A percentile compares a stretch with the other conserved stretches of the same genome.
Conservation (phyloP, 2,329 filamentous ascomycete genomes). For the Botryosphaeria dothidea region DNA sequence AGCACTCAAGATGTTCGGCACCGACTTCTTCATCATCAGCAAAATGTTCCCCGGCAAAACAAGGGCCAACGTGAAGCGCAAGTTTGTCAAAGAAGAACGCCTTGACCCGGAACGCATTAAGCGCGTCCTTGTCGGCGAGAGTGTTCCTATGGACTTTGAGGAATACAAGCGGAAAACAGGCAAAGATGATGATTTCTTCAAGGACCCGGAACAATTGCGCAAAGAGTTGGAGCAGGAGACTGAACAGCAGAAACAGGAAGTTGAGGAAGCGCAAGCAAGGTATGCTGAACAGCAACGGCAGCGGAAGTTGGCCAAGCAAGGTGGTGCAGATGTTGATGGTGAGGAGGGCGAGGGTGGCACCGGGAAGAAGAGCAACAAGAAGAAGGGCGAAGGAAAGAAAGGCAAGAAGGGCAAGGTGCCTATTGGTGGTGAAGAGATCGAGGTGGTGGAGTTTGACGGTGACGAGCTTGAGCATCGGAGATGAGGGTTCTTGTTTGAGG, state of each 20-base stretch:
- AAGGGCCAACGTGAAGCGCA: conserved; percentile 74
- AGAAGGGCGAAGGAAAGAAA: conserved; percentile 23
- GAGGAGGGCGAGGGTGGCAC: conserved; percentile 14
- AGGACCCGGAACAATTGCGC: conserved; percentile 36
- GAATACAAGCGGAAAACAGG: conserved; percentile 41
- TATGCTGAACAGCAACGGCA: conserved; percentile 40
- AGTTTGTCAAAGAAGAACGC: conserved; percentile 79
- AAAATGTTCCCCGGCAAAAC: conserved; percentile 73
- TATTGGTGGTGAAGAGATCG: conserved; percentile 22
- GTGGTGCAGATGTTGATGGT: conserved; percentile 3
- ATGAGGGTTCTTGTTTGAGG: neutral
- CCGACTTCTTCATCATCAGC: conserved; percentile 78
- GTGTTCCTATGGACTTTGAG: conserved; percentile 42
- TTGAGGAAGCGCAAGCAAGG: conserved; percentile 37
- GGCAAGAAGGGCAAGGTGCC: conserved; percentile 20
- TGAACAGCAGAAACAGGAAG: conserved; percentile 33
- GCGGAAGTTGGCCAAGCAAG: conserved; percentile 27
- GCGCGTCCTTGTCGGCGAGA: conserved; percentile 56
- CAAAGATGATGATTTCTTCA: conserved; percentile 38
- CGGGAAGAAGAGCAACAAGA: conserved; percentile 28
- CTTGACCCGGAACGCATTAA: conserved; percentile 65
- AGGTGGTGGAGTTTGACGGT: conserved; percentile 23
- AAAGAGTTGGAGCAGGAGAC: conserved; percentile 29
- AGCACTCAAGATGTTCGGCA: conserved; percentile 74
- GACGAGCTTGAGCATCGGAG: conserved; percentile 21